Evolutionary conservation across 495 filamentous ascomycete species (phyloP).

Genomic region (Penicillium roqueforti): DNA sequence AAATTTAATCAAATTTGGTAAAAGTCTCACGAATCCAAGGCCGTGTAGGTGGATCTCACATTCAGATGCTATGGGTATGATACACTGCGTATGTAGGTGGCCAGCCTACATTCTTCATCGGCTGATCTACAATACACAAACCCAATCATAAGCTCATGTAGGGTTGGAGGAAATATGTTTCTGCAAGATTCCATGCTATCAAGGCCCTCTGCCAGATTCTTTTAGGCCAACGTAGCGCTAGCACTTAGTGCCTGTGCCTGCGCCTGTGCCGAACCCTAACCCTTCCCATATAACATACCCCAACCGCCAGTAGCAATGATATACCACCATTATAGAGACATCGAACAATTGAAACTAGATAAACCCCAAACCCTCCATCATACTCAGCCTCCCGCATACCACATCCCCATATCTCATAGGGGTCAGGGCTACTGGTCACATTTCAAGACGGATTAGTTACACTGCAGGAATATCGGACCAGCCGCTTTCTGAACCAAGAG

Average conservation of each 20-base stretch:
- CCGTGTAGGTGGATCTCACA: background rate
- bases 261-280: background rate
- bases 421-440: slow-evolving; percentile 1
- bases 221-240: background rate
- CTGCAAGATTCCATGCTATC: background rate
- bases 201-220: background rate
- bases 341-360: background rate
- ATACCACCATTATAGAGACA: background rate
- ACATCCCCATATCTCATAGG: slow-evolving; percentile 11
- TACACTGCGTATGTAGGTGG: slow-evolving; percentile 3
- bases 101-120: slow-evolving; percentile 13
- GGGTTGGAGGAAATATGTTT: slow-evolving; percentile 6
- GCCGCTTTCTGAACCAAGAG: slow-evolving; percentile 7
- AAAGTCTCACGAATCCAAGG: background rate
- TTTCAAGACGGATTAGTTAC: slow-evolving; percentile 11
- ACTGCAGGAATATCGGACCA: slow-evolving; percentile 9
- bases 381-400: slow-evolving; percentile 11
- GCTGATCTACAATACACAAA: background rate
- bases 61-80: background rate
- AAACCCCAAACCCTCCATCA: background rate
- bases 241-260: too few species aligned
- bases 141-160: background rate
- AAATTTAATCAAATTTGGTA: background rate
- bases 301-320: background rate
- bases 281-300: background rate